Conservation (phyloP, 2,329 filamentous ascomycete genomes). For the Pseudogymnoascus sp. region DNA sequence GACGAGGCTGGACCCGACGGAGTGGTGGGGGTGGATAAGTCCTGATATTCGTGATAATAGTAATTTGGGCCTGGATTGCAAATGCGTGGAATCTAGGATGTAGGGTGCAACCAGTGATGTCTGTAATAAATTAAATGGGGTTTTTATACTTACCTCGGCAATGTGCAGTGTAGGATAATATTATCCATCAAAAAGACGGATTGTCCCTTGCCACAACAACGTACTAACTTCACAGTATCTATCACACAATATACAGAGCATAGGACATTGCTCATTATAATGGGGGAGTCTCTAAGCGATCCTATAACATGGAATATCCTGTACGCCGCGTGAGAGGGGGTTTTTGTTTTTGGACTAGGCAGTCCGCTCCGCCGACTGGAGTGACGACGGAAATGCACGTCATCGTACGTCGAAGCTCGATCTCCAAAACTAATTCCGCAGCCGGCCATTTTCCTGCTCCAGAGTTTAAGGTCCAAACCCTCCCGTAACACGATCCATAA, state of each 20-base stretch:
- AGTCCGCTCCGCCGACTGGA: neutral
- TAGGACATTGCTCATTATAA: no score
- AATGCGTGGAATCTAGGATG: no score
- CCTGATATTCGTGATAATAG: no score
- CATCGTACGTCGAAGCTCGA: neutral
- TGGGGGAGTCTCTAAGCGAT: no score
- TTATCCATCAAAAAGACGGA: neutral
- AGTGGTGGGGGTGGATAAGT: neutral
- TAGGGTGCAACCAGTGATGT: no score
- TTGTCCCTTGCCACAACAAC: neutral
- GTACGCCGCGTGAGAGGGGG: neutral
- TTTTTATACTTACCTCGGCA: neutral
- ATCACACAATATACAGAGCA: no score
- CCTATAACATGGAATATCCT: no score
- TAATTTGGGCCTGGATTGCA: no score
- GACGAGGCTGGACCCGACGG: neutral
- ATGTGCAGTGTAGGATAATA: neutral
- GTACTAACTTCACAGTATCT: no score
- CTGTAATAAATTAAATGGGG: no score
- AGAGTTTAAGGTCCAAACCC: no score
- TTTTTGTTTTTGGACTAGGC: neutral
- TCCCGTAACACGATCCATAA: neutral
- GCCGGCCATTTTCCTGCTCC: neutral
- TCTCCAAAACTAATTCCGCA: neutral
- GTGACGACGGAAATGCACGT: neutral